Percentiles rank a stretch among this genome's conserved stretches.
Conservation (phyloP, 495 filamentous ascomycete genomes). For the Staphylotrichum tortipilum region DNA sequence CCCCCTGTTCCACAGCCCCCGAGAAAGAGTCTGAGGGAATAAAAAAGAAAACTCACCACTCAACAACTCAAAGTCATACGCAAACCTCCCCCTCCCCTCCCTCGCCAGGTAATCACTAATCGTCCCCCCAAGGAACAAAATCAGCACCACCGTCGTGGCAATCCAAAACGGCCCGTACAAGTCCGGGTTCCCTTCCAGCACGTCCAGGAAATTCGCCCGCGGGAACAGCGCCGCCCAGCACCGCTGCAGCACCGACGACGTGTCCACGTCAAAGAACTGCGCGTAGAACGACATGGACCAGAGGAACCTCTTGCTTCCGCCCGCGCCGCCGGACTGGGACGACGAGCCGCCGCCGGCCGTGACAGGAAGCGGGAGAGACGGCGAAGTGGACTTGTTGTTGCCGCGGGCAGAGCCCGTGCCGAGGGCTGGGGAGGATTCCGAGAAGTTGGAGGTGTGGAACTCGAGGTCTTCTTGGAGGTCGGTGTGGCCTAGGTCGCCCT, state of each 20-base stretch:
- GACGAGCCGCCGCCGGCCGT: slow-evolving; percentile 28
- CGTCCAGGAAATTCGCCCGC: slow-evolving; percentile 87
- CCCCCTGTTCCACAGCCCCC: too few species aligned
- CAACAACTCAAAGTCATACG: slow-evolving; percentile 83
- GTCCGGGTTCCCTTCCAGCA: slow-evolving; percentile 94
- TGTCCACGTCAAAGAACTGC: slow-evolving; percentile 97
- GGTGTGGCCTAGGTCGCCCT: slow-evolving; percentile 97
- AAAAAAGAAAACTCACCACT: slow-evolving; percentile 40
- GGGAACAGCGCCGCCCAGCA: slow-evolving; percentile 81
- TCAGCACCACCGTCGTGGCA: slow-evolving; percentile 92
- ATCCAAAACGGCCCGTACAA: slow-evolving; percentile 96
- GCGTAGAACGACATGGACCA: slow-evolving; percentile 92
- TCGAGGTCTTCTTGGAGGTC: slow-evolving; percentile 98
- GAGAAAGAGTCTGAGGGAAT: too few species aligned
- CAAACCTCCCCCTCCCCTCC: slow-evolving; percentile 37
- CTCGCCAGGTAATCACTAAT: slow-evolving; percentile 77
- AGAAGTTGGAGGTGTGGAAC: slow-evolving; percentile 78
- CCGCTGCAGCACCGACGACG: slow-evolving; percentile 70
- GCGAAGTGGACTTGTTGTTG: slow-evolving; percentile 25
- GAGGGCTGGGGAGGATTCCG: slow-evolving; percentile 44
- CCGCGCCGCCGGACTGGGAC: slow-evolving; percentile 33
- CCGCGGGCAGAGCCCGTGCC: slow-evolving; percentile 35
- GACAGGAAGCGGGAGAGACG: slow-evolving; percentile 56
- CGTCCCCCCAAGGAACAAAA: slow-evolving; percentile 88
- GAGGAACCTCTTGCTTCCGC: slow-evolving; percentile 68